phyloP scores from a whole-genome alignment of 331 rosid genomes.

The Pyrus hybrid region DNA sequence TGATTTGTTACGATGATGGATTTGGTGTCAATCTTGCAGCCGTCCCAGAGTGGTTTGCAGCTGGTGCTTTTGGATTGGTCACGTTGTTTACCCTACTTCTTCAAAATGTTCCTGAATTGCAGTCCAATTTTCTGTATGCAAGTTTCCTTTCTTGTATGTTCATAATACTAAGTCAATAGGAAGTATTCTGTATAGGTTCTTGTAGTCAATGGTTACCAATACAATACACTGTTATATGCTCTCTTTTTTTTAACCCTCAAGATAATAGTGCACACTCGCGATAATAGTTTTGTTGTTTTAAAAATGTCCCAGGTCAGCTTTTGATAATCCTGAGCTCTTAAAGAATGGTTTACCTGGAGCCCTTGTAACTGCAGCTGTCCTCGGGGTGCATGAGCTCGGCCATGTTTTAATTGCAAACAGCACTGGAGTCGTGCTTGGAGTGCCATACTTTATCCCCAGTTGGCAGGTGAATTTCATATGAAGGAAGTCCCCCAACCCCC shows the following conservation, averaged over 20 bases:
- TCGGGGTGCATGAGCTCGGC: constrained; percentile 78
- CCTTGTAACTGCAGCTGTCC: constrained; percentile 64
- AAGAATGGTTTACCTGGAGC: constrained; percentile 94
- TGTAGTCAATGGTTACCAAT: too few relatives aligned
- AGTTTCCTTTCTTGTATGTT: not conserved
- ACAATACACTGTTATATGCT: too few relatives aligned
- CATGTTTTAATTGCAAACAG: constrained; percentile 65
- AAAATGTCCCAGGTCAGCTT: constrained; percentile 70
- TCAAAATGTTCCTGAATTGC: constrained; percentile 88
- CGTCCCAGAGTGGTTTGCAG: constrained; percentile 96
- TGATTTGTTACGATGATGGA: constrained; percentile 5
- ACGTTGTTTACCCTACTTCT: constrained; percentile 82
- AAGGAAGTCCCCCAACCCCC: not conserved
- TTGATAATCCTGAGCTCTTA: constrained; percentile 79
- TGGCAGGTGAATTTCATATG: constrained; percentile 64
- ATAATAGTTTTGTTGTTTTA: not conserved
- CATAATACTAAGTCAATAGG: not conserved
- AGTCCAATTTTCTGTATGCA: constrained; percentile 75
- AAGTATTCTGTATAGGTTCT: too few relatives aligned
- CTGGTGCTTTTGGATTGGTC: constrained; percentile 87
- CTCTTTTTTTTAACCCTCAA: too few relatives aligned
- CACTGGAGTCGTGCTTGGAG: constrained; percentile 75
- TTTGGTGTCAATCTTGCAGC: constrained; percentile 43
- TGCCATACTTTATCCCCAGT: constrained; percentile 93
- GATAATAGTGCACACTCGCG: not conserved